These are phyloP conservation scores for Entomortierella beljakovae DNA, from an alignment of 192 early-diverging fungal species.

Conservation along the genomic window DNA sequence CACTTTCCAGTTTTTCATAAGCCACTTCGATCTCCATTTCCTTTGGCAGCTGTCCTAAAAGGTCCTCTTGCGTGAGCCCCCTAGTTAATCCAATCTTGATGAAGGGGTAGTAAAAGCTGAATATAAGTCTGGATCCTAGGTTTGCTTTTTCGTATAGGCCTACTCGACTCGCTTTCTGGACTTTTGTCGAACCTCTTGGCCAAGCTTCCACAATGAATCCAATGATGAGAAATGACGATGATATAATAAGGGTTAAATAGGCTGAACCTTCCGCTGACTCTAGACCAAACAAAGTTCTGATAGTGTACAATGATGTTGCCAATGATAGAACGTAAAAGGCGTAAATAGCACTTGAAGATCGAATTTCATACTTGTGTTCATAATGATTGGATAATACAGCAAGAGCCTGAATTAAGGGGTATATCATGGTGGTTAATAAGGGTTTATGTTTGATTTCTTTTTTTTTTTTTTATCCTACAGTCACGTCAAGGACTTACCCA, in stretches of 20 bases:
- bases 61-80: slow-evolving; percentile 17
- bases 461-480: neutral
- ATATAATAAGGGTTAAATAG: neutral
- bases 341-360: slow-evolving; percentile 31
- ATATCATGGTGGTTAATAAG: neutral
- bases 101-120: slow-evolving; percentile 23
- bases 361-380: slow-evolving; percentile 33
- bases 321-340: slow-evolving; percentile 20
- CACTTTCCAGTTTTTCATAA: neutral
- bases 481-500: slow-evolving; percentile 12
- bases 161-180: slow-evolving; percentile 11
- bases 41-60: slow-evolving; percentile 16
- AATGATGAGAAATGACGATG: neutral
- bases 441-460: neutral
- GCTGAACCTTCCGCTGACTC: neutral
- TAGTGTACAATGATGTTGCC: neutral
- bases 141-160: slow-evolving; percentile 39
- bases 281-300: slow-evolving; percentile 6
- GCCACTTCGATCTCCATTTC: slow-evolving; percentile 4
- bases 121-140: slow-evolving; percentile 28
- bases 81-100: slow-evolving; percentile 24
- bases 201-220: slow-evolving; percentile 36
- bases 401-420: neutral
- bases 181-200: slow-evolving; percentile 21
- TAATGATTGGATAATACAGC: slow-evolving; percentile 18